Conservation (phyloP, 257 asterid species). For the Ilex asprella region DNA sequence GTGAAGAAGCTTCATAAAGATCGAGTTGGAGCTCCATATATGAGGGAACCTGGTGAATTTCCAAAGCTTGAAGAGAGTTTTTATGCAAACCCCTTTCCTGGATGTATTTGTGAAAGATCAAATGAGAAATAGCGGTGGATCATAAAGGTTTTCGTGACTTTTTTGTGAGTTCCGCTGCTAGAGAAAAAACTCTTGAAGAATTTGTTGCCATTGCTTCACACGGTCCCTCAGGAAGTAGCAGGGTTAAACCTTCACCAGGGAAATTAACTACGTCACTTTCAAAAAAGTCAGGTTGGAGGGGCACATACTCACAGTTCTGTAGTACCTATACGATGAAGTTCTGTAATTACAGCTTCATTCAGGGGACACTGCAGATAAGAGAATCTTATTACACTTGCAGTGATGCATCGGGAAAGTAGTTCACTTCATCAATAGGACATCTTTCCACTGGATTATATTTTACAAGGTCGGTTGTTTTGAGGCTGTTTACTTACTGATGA, state of each 20-base stretch:
- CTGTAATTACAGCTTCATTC: no score
- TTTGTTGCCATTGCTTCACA: slow-evolving; percentile 5
- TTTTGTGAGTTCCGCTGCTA: slow-evolving; percentile 3
- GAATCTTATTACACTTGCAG: slow-evolving; percentile 13
- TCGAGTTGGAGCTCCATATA: slow-evolving; percentile 75
- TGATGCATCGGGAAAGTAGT: slow-evolving; percentile 10
- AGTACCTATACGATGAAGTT: no score
- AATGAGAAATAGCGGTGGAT: slow-evolving; percentile 25
- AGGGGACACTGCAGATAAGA: slow-evolving; percentile 14
- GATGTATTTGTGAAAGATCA: slow-evolving; percentile 73
- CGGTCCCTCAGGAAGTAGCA: no score
- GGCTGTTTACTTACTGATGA: no score
- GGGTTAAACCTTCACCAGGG: no score
- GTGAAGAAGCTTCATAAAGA: slow-evolving; percentile 66
- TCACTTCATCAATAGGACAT: slow-evolving; percentile 17
- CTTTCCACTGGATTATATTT: slow-evolving; percentile 20
- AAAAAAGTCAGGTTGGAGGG: no score
- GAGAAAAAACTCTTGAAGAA: slow-evolving; percentile 6
- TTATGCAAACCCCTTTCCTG: slow-evolving; percentile 87
- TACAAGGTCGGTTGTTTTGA: background rate
- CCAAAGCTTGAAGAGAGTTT: slow-evolving; percentile 95
- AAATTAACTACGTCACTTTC: no score
- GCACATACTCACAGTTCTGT: no score
- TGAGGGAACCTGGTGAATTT: slow-evolving; percentile 75
- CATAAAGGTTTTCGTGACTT: slow-evolving; percentile 6